Base-by-base conservation (phyloP, 2,329 filamentous ascomycete species). In the Mycogone perniciosa region DNA sequence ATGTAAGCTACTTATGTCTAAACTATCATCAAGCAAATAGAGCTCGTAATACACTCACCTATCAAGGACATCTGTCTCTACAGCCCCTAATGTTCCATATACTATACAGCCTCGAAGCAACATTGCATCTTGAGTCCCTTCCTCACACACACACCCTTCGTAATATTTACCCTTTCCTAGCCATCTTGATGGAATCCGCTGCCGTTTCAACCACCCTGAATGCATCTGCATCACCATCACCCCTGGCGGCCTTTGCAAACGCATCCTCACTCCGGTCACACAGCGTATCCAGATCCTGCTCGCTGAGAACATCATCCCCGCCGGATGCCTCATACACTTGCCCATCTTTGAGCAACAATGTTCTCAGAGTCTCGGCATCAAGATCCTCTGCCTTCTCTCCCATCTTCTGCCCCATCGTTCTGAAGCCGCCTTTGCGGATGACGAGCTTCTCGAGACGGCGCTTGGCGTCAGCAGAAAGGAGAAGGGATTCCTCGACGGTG, bases 391-490 rank as follows among this genome's bases (percentile, higher is more conserved):
- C 71, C 54, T 70, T 72, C 46, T 70, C 61, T 48, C 76, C 73
- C 58, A 80, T 74, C 59, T 83, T 83, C 60, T 86, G 77, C 0
- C 74, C 76, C 70, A 90, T 81, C 8, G 79, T 84, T 57, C 78
- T 82, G 68, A 95, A 92, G 5, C 87, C 84, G 2, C 92, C 92
- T 66, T 97, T 97, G 54, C 92, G 88, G 62, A 99, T 99, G 6
- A 99, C 89, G 0, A 99, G 76, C 64, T 96, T 95, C 66, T 99
- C 93, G 0, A 99, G 77, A 1, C 91, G 80, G 0, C 93, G 85
- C 68, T 99, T 99, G 1, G 88, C 89, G 60, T 96, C 90, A 0
- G 93, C 93, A 33, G 88, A 90, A 60, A 90, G 80, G 0, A 97
- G 80, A 0, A 97, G 76, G 5, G 84, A 84, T 62, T 96, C 89